Base-by-base conservation (phyloP, 2,329 filamentous ascomycete genomes). In the Cercospora beticola region DNA sequence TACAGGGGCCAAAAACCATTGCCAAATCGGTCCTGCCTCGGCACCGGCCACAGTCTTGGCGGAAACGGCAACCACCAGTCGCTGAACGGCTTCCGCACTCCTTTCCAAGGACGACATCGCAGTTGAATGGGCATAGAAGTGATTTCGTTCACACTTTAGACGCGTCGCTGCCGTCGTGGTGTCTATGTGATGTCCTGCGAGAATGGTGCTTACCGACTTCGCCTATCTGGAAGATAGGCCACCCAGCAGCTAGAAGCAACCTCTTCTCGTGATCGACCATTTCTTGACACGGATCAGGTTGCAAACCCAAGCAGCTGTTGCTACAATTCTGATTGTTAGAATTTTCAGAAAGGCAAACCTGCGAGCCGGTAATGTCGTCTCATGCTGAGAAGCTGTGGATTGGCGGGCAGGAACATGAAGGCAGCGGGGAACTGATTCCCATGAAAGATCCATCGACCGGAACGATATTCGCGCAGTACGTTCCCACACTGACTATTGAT, bases 381-480 rank as follows among this genome's bases (percentile, higher is more conserved):
- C 21, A 16, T 9, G 30, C 36, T 3, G 66, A 67, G 26, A 49
- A 54, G 16, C 31, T 67, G 16, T 70, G 65, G 68, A 36, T 67
- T 30, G 65, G 49, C 5, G 68, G 68, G 21, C 18, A 62, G 49
- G 68, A 70, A 9, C 18, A 30, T 49, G 57, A 18, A 33, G 68
- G 65, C 33, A 64, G 31, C 16, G 57, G 49, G 5, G 65, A 66
- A 18, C 18, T 57, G 21, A 83, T 88, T 64, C 77, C 81, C 0
- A 76, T 88, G 52, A 84, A 87, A 71, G 82, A 88, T 71, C 86
- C 86, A 14, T 80, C 86, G 0, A 86, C 82, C 0, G 83, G 84
- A 21, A 81, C 86, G 59, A 78, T 84, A 6, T 85, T 88, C 67
- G 84, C 85, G 43, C 74, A 82, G 83, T 85, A 74, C 10, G 40